These are phyloP conservation scores for Aphanomyces astaci DNA, from an alignment of 352 stramenopile species.

Conservation along the genomic window DNA sequence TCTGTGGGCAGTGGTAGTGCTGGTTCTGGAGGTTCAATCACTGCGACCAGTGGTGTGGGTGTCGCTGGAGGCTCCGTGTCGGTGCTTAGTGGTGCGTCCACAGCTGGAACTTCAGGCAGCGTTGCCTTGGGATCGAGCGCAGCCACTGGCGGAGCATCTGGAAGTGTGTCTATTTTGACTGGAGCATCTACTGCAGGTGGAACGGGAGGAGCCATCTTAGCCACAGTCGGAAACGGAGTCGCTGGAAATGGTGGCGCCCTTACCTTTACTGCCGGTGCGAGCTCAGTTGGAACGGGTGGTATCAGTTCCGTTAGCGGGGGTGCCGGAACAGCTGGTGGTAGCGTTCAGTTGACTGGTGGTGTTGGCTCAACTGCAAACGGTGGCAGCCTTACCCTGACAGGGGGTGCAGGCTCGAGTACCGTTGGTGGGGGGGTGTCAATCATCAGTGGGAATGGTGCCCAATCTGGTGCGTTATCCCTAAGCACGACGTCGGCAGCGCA, in stretches of 20 bases:
- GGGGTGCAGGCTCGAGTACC: conserved; percentile 35
- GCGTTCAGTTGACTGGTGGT: conserved; percentile 40
- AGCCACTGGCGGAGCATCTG: conserved; percentile 25
- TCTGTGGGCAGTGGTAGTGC: conserved; percentile 29
- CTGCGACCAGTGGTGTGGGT: conserved; percentile 54
- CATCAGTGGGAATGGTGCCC: background rate
- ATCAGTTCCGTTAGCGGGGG: conserved; percentile 19
- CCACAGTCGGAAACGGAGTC: conserved; percentile 21
- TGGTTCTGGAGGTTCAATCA: conserved; percentile 53
- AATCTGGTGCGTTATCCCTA: background rate
- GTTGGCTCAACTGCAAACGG: conserved; percentile 28
- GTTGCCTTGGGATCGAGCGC: conserved; percentile 27
- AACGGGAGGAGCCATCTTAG: conserved; percentile 26
- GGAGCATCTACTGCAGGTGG: conserved; percentile 24
- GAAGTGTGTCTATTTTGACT: conserved; percentile 29
- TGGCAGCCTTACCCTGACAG: conserved; percentile 10
- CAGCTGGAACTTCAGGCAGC: background rate
- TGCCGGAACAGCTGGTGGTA: background rate
- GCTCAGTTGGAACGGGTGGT: conserved; percentile 17
- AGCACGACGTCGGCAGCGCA: background rate
- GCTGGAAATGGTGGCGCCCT: background rate
- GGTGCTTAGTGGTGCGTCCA: conserved; percentile 1
- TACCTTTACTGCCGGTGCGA: conserved; percentile 4
- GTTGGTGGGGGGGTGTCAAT: conserved; percentile 46
- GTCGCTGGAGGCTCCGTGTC: conserved; percentile 37